phyloP scores from a whole-genome alignment of 2,329 filamentous ascomycete species.

The Gaeumannomyces tritici region DNA sequence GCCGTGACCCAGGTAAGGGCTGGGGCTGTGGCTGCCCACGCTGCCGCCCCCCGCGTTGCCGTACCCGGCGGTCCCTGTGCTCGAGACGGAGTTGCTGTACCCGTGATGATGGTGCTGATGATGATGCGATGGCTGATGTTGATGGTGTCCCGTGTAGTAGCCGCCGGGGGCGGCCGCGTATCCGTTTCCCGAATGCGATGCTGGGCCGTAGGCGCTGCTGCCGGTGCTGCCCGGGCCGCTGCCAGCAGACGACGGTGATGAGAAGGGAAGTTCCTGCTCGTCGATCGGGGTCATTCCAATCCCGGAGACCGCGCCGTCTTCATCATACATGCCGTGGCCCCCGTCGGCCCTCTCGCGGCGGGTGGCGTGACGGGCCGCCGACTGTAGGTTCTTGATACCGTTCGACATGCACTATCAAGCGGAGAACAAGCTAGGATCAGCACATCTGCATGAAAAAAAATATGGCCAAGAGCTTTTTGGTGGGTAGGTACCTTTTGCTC shows the following conservation, averaged over 20 bases:
- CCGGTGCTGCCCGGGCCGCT: slow-evolving; percentile 17
- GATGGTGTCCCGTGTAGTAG: slow-evolving; percentile 13
- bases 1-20: slow-evolving; percentile 36
- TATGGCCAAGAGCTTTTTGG: neutral
- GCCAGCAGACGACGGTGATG: slow-evolving; percentile 24
- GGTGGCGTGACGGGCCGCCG: slow-evolving; percentile 54
- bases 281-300: slow-evolving; percentile 49
- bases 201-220: slow-evolving; percentile 16
- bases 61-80: slow-evolving; percentile 28
- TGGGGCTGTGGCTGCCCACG: slow-evolving; percentile 21
- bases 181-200: neutral
- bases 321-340: slow-evolving; percentile 34
- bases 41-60: slow-evolving; percentile 19
- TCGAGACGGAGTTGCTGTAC: slow-evolving; percentile 46
- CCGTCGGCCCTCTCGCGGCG: slow-evolving; percentile 52
- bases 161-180: slow-evolving; percentile 6
- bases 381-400: slow-evolving; percentile 71
- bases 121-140: slow-evolving; percentile 12
- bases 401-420: slow-evolving; percentile 65
- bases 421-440: slow-evolving; percentile 8
- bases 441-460: neutral
- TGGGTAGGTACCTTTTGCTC: slow-evolving; percentile 50
- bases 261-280: slow-evolving; percentile 41
- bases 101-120: slow-evolving; percentile 23
- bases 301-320: slow-evolving; percentile 62